These are phyloP conservation scores for Monosporascus sp. DNA, from an alignment of 2,329 filamentous ascomycete species.

Conservation along the genomic window DNA sequence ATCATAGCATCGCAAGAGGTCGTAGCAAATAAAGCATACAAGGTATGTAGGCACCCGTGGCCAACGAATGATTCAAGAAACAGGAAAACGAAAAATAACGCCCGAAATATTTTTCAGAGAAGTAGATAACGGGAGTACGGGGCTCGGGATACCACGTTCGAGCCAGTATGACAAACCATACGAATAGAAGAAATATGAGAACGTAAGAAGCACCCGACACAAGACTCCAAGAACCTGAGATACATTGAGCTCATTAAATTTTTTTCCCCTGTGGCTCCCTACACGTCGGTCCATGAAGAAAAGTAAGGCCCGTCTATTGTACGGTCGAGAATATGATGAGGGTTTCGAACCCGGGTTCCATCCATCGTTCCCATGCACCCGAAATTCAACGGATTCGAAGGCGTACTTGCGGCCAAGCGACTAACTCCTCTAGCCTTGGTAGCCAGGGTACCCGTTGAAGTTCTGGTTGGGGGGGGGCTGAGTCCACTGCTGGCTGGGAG, in stretches of 20 bases:
- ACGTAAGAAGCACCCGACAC: not conserved
- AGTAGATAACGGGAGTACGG: not conserved
- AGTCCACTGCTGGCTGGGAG: constrained; percentile 51
- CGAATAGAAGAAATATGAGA: not conserved
- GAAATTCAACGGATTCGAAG: constrained; percentile 3
- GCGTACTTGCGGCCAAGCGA: constrained; percentile 3
- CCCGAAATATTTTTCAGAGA: not conserved
- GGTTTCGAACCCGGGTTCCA: not conserved
- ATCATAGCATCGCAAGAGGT: not conserved
- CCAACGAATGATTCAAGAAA: not conserved
- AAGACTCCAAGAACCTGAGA: not conserved
- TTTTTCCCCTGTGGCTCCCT: not conserved
- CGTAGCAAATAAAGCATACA: not conserved
- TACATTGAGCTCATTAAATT: not conserved
- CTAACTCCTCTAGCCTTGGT: constrained; percentile 47
- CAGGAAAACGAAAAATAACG: not conserved
- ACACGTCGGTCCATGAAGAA: not conserved
- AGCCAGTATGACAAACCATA: not conserved
- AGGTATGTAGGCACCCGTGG: not conserved
- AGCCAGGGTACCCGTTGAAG: constrained; percentile 58
- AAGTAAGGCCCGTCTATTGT: not conserved
- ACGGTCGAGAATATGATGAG: not conserved
- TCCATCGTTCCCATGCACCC: constrained; percentile 2
- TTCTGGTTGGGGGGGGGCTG: constrained; percentile 49
- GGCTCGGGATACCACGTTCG: not conserved